Base-by-base conservation (phyloP, 2,329 filamentous ascomycete genomes). In the Periconia sp. region DNA sequence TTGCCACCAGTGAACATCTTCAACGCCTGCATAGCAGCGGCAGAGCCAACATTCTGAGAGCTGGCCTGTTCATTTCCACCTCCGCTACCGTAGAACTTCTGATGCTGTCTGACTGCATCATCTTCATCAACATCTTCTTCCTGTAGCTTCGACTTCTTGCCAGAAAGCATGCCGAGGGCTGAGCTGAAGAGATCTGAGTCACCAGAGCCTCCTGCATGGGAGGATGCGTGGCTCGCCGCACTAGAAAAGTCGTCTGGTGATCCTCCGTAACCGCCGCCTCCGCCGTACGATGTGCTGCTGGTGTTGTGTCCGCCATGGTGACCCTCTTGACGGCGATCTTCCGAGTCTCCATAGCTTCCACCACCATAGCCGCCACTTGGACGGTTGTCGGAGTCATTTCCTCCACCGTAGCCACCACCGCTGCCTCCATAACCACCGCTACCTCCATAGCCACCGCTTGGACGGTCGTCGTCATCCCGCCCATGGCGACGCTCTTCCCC, bases 11-110 rank as follows among this genome's bases (percentile, higher is more conserved):
- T 83, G 71, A 95, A 95, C 77, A 86, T 82, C 76, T 92, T 91
- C 54, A 92, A 69, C 0, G 88, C 88, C 69, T 92, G 86, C 81
- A 92, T 84, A 13, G 88, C 90, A 47, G 89, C 88, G 38, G 92
- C 86, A 58, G 78, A 73, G 61, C 92, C 88, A 42, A 78, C 70
- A 32, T 66, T 68, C 36, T 69, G 67, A n/a, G 70, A 69, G 25
- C 60, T 73, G 13, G 70, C 72, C 44, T 64, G 78, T 73, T 55
- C 76, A 61, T 56, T 72, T 17, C 55, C 68, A 32, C 53, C 41
- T 16, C 78, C 74, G 36, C 70, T 70, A 23, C 79, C 81, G 65
- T 91, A 95, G 61, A 86, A 82, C 46, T 87, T 79, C 73, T 91
- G 80, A 74, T 96, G 90, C 54, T 87, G 82, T 56, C 81, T 77